Percentiles rank a stretch among this genome's conserved stretches.
phyloP scores from a whole-genome alignment of 352 stramenopile species.

The Phytophthora kernoviae region DNA sequence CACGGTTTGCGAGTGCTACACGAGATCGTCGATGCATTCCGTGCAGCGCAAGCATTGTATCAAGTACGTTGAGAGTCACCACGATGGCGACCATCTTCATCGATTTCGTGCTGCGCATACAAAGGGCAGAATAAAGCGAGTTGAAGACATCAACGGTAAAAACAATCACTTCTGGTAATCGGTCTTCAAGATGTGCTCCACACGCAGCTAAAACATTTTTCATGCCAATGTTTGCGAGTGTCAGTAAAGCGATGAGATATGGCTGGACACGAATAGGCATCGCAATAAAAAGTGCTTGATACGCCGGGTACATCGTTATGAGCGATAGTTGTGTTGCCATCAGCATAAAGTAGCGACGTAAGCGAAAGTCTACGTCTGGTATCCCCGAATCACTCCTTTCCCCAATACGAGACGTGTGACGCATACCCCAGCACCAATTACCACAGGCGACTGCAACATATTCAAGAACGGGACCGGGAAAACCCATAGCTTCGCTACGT shows the following conservation, averaged over 20 bases:
- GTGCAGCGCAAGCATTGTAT: constrained; percentile 25
- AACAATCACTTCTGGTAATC: constrained; percentile 40
- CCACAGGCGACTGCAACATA: constrained; percentile 20
- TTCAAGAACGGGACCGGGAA: constrained; percentile 44
- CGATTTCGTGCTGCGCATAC: constrained; percentile 36
- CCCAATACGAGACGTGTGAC: constrained; percentile 20
- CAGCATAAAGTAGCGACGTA: constrained; percentile 35
- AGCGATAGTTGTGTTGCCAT: constrained; percentile 25
- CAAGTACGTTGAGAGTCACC: constrained; percentile 18
- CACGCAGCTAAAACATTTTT: constrained; percentile 31
- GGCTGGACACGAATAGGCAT: constrained; percentile 13
- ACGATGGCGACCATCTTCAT: constrained; percentile 28
- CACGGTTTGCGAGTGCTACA: constrained; percentile 17
- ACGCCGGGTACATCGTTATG: constrained; percentile 33
- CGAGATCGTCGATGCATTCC: constrained; percentile 27
- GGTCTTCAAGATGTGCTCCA: constrained; percentile 32
- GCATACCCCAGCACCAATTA: constrained; percentile 5
- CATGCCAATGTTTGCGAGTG: constrained; percentile 43
- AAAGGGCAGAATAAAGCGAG: constrained; percentile 39
- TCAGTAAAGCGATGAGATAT: constrained; percentile 22
- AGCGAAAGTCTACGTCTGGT: constrained; percentile 22
- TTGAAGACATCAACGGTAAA: constrained; percentile 49
- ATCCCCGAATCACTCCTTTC: constrained; percentile 6
- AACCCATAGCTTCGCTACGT: constrained; percentile 17
- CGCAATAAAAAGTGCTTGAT: constrained; percentile 26